phyloP scores from a whole-genome alignment of 108 stramenopile genomes.

The Fragilariopsis cylindrus region DNA sequence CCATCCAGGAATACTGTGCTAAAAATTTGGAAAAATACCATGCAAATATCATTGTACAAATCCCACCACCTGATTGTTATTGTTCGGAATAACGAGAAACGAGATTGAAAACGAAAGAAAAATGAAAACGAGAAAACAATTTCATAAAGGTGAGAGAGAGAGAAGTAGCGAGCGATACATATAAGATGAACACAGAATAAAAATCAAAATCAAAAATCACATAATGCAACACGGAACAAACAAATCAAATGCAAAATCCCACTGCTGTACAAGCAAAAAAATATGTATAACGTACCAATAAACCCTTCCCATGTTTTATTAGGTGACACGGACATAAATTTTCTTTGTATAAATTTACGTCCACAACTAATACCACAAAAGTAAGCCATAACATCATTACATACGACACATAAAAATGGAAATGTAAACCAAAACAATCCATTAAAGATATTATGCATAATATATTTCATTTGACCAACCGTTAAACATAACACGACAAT shows the following conservation, averaged over 20 bases:
- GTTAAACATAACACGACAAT: slow-evolving; percentile 92
- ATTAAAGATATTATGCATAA: slow-evolving; percentile 97
- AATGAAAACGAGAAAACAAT: not conserved
- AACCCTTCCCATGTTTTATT: slow-evolving; percentile 98
- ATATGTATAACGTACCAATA: slow-evolving; percentile 34
- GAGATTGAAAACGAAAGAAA: not conserved
- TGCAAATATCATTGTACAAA: slow-evolving; percentile 88
- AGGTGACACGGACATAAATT: slow-evolving; percentile 89
- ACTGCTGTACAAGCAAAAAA: no score
- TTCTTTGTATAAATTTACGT: slow-evolving; percentile 86
- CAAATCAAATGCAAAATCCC: not conserved
- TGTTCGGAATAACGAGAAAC: not conserved
- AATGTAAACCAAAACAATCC: slow-evolving; percentile 98
- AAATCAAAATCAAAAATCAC: not conserved
- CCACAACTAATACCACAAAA: slow-evolving; percentile 91
- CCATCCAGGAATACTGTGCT: slow-evolving; percentile 87
- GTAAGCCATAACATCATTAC: slow-evolving; percentile 98
- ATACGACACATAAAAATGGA: slow-evolving; percentile 90
- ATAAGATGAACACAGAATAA: not conserved
- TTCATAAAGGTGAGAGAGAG: not conserved
- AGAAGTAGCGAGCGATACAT: slow-evolving; percentile 11
- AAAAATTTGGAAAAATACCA: slow-evolving; percentile 86
- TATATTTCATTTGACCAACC: slow-evolving; percentile 92
- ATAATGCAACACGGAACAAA: not conserved
- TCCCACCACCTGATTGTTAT: slow-evolving; percentile 47